Evolutionary conservation across 805 yeast species (phyloP), one percentile per base, ranked within the genome.

Genomic region (Candida ascalaphidarum): DNA sequence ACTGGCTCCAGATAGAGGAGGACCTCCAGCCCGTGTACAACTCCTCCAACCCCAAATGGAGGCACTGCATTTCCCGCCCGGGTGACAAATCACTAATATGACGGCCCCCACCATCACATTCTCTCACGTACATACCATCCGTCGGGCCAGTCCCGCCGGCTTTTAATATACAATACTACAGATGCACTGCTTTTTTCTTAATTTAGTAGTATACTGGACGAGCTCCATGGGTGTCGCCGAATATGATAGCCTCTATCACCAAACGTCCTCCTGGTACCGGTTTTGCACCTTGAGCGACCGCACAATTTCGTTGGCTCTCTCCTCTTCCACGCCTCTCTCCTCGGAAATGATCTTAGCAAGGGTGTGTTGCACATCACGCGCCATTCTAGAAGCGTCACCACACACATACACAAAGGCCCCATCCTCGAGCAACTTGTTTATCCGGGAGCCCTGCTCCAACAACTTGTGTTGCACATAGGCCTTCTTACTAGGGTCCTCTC

Each of bases 321-420:
- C 80, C 33, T 66, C 68, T 5, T 77, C 40, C 17, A 85, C 57
- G n/a, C 67, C 71, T 46, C 88, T 77, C 39, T 74, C 72, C 31
- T 69, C 52, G 25, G 76, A 55, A 26, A 88, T 51, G 33, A 92
- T 77, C 36, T 69, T 63, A 10, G 68, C 67, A 34, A 89, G 65
- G 2, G 89, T 66, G 25, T 64, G 54, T 44, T 82, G 86, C 7
- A 89, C 97, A 49, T 86, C 95, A 58, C 89, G 80, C 4, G 97
- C 96, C 98, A 89, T 92, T 40, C 72, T 74, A 17, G 81, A 73
- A 15, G 98, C 97, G 61, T 92, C 97, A 51, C 97, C 98, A 68
- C 98, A 89, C 21, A 89, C 95, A 53, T 92, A 89, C 41, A 89
- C 70, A 52, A 77, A 81, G 1, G 95, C 97, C 33, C 95, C 96